A percentile compares a stretch with the other conserved stretches of the same genome.
Evolutionary conservation across 1,139 yeast genomes (phyloP).

Genomic region (Taphrina wiesneri): DNA sequence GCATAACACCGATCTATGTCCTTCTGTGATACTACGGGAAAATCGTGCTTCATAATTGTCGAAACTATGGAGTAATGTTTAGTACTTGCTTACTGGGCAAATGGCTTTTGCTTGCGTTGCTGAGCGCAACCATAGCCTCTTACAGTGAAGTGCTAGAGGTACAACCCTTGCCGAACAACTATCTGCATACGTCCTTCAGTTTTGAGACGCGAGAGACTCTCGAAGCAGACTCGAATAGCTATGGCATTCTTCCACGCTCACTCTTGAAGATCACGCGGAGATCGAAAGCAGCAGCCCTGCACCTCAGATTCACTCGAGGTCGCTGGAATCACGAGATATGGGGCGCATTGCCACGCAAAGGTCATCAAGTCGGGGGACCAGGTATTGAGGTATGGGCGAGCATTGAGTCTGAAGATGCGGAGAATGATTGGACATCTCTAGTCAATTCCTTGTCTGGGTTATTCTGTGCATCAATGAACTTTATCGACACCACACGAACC

Average conservation of each 20-base stretch:
- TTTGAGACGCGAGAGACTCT: slow-evolving; percentile 53
- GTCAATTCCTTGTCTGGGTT: slow-evolving; percentile 82
- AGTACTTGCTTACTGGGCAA: neutral
- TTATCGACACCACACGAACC: slow-evolving; percentile 76
- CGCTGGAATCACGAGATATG: slow-evolving; percentile 91
- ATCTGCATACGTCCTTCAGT: slow-evolving; percentile 32
- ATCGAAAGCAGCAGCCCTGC: slow-evolving; percentile 72
- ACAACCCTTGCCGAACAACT: slow-evolving; percentile 26
- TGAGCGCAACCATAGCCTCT: neutral
- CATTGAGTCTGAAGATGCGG: slow-evolving; percentile 49
- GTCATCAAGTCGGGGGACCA: slow-evolving; percentile 79
- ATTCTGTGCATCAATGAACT: slow-evolving; percentile 92
- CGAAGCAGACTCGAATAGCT: slow-evolving; percentile 54
- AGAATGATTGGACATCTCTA: slow-evolving; percentile 64
- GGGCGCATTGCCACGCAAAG: slow-evolving; percentile 79
- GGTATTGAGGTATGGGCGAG: slow-evolving; percentile 94
- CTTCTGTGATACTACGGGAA: too few relatives aligned
- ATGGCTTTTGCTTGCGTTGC: neutral
- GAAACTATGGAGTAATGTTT: neutral
- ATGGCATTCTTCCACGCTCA: slow-evolving; percentile 74
- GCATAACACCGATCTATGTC: too few relatives aligned
- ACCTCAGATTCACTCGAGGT: slow-evolving; percentile 85
- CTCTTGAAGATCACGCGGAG: slow-evolving; percentile 73
- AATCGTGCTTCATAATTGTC: neutral
- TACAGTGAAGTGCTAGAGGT: slow-evolving; percentile 36